Base-by-base conservation (phyloP, 176 grass and related monocot genomes). In the Thinopyrum elongatum region DNA sequence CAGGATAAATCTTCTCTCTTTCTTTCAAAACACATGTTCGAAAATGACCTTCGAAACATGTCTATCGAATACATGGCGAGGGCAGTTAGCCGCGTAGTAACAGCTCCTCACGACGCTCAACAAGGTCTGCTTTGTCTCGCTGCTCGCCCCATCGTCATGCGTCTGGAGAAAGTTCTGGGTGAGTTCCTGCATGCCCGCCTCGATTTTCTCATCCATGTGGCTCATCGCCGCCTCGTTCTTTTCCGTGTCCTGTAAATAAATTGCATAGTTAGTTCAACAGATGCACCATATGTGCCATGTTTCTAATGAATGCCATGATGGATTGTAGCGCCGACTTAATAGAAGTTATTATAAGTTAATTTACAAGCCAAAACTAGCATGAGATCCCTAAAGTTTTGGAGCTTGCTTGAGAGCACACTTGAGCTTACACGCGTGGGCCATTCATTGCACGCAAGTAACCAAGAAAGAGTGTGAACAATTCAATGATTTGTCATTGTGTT, bases 21-120 rank as follows among this genome's bases (percentile, higher is more conserved):
- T 33, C 8, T 47, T 49, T 84, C 58, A 84, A 19, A 74, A 65
- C 60, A 89, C 46, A 55, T 64, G 87, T 59, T 85, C 62, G 14
- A 91, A 94, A 22, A 94, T 76, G 11, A 94, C 89, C 70, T 55
- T 68, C 0, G 84, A 85, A 31, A 91, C 79, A 73, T 94, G 92
- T 33, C 3, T 74, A 33, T 87, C 70, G 0, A 94, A 26, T 15
- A 41, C 13, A 57, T 65, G 1, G 2, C 61, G 27, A 4, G 87
- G 72, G 46, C 87, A 91, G 59, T 82, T 82, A 22, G 25, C 35
- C 57, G 49, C 77, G 65, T 87, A 94, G 64, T 85, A 94, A 51
- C 82, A 87, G 17, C 89, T 88, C 79, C 78, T 89, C 6, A 87
- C 85, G 16, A 92, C 53, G 22, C 59, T 39, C 26, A 91, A 71